Conservation (phyloP, 768 basidiomycete species). For the Naganishia kalamii region DNA sequence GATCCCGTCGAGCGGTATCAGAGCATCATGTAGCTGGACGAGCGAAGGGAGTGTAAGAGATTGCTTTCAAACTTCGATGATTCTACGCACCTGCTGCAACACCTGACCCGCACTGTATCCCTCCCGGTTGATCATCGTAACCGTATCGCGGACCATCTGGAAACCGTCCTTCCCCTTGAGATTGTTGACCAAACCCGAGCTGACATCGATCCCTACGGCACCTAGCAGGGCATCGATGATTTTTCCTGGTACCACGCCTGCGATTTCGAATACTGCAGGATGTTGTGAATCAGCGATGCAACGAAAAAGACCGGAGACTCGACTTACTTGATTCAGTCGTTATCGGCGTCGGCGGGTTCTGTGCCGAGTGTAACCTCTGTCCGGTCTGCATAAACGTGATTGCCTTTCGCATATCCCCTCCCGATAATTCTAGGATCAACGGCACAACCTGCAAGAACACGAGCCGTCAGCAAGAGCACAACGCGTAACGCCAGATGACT, state of each 20-base stretch:
- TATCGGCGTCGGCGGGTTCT: slow-evolving; percentile 66
- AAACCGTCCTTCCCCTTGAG: slow-evolving; percentile 48
- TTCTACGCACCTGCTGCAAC: slow-evolving; percentile 66
- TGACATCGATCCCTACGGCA: slow-evolving; percentile 65
- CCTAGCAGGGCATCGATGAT: slow-evolving; percentile 65
- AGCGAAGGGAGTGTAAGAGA: background rate
- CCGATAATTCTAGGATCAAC: slow-evolving; percentile 52
- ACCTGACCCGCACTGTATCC: slow-evolving; percentile 91
- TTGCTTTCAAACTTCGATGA: background rate
- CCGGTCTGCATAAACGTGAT: slow-evolving; percentile 98
- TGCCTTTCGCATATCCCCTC: slow-evolving; percentile 88
- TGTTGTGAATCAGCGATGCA: background rate
- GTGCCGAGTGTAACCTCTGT: slow-evolving; percentile 72
- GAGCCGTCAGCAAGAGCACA: background rate
- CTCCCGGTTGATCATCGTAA: slow-evolving; percentile 70
- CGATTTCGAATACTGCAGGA: slow-evolving; percentile 74
- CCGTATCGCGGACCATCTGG: slow-evolving; percentile 54
- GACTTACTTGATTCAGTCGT: slow-evolving; percentile 58
- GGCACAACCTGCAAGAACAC: slow-evolving; percentile 32
- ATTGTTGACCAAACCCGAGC: slow-evolving; percentile 35
- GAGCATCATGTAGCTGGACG: slow-evolving; percentile 75
- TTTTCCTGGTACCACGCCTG: slow-evolving; percentile 78
- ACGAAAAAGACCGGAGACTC: no score
- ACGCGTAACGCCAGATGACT: slow-evolving; percentile 19
- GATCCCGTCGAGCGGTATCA: slow-evolving; percentile 74